Evolutionary conservation across 495 filamentous ascomycete species (phyloP).

Genomic region (Tuber microsphaerosporum): DNA sequence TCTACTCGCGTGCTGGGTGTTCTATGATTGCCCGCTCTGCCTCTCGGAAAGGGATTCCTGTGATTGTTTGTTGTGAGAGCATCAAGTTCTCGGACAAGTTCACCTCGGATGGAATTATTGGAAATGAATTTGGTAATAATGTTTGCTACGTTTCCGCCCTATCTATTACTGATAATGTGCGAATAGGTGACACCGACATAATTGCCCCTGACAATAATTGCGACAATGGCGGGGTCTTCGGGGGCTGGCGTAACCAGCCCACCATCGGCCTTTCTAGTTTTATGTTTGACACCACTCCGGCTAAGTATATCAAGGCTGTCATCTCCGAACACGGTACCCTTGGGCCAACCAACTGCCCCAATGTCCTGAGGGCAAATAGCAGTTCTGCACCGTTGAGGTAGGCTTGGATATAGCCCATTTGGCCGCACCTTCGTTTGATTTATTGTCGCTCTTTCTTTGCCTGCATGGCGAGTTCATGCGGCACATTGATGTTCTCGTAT

Average conservation of each 20-base stretch:
- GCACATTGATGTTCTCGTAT: neutral
- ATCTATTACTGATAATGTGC: slow-evolving; percentile 7
- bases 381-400: neutral
- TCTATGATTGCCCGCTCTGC: slow-evolving; percentile 84
- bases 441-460: neutral
- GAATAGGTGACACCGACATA: slow-evolving; percentile 28
- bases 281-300: slow-evolving; percentile 91
- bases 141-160: slow-evolving; percentile 48
- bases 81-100: slow-evolving; percentile 93
- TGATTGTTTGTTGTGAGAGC: slow-evolving; percentile 86
- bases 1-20: slow-evolving; percentile 82
- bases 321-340: slow-evolving; percentile 85
- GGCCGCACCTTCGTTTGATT: neutral
- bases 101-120: slow-evolving; percentile 80
- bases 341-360: slow-evolving; percentile 72
- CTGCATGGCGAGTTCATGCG: neutral
- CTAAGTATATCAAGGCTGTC: slow-evolving; percentile 76
- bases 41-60: slow-evolving; percentile 63
- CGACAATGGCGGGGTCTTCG: slow-evolving; percentile 43
- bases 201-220: slow-evolving; percentile 21
- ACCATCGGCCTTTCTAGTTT: slow-evolving; percentile 70
- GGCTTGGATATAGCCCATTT: neutral
- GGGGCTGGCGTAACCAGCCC: slow-evolving; percentile 55
- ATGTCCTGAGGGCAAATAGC: slow-evolving; percentile 27
- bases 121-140: slow-evolving; percentile 72